Conservation (phyloP, 2,329 filamentous ascomycete species). For the Ascochyta rabiei region DNA sequence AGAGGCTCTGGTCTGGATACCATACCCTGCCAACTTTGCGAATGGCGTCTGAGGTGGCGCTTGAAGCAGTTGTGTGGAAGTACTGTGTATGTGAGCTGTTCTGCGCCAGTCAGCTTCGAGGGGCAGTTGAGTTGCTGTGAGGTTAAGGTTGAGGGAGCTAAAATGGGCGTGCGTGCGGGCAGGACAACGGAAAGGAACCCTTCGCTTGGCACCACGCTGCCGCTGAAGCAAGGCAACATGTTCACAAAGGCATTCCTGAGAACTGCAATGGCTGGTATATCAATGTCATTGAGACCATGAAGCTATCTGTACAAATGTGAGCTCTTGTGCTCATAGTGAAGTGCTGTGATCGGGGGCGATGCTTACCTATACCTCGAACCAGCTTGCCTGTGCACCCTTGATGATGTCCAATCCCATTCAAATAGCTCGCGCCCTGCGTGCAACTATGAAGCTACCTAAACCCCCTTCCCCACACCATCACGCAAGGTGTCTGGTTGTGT, state of each 20-base stretch:
- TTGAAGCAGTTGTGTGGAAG: background rate
- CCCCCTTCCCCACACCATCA: background rate
- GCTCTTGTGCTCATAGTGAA: background rate
- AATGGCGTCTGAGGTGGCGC: background rate
- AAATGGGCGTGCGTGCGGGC: background rate
- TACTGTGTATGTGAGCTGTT: background rate
- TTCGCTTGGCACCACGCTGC: constrained; percentile 1
- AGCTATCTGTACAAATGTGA: constrained; percentile 3
- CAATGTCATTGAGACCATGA: background rate
- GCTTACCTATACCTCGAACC: background rate
- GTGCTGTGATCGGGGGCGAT: background rate
- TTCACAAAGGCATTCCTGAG: background rate
- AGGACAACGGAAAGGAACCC: background rate
- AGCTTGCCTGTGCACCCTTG: background rate
- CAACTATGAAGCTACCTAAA: background rate
- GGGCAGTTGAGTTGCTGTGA: background rate
- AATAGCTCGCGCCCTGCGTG: background rate
- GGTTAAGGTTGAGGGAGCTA: constrained; percentile 4
- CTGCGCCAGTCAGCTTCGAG: background rate
- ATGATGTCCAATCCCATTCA: background rate
- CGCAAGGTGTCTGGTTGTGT: background rate
- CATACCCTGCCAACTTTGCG: background rate
- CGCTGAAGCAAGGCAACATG: background rate
- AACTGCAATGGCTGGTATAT: background rate
- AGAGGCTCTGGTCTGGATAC: background rate